A percentile compares a stretch with the other conserved stretches of the same genome.
Evolutionary conservation across 306 rosid genomes (phyloP).

Genomic region (Quillaja saponaria): DNA sequence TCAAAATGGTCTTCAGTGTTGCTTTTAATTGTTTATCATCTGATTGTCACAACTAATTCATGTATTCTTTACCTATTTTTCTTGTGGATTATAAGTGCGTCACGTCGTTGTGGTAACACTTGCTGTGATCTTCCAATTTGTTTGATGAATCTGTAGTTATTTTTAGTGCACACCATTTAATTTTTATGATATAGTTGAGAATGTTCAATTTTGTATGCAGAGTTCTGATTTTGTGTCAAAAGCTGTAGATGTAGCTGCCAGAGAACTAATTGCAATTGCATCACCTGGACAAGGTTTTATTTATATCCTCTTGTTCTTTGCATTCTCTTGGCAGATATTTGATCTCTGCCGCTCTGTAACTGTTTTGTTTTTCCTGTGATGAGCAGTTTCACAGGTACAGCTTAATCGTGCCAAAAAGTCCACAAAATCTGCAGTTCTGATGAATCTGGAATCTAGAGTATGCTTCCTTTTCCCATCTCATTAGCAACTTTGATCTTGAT

Average conservation of each 20-base stretch:
- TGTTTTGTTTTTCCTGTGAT: neutral
- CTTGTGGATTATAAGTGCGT: no score
- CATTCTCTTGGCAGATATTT: conserved; percentile 2
- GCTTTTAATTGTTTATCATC: neutral
- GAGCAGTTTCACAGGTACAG: conserved; percentile 70
- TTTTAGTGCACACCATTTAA: conserved; percentile 2
- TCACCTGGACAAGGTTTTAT: conserved; percentile 80
- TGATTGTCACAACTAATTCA: neutral
- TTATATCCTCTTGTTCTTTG: neutral
- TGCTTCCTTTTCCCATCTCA: conserved; percentile 22
- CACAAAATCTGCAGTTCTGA: conserved; percentile 89
- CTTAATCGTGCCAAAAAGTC: conserved; percentile 87
- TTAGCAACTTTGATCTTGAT: conserved; percentile 15
- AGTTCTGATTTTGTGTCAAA: conserved; percentile 61
- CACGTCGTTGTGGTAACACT: no score
- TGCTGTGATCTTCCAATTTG: no score
- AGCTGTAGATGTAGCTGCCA: conserved; percentile 76
- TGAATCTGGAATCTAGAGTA: conserved; percentile 98
- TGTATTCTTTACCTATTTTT: no score
- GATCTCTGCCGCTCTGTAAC: neutral
- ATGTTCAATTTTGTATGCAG: conserved; percentile 43
- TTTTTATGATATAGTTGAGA: conserved; percentile 24
- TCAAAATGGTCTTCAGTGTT: neutral
- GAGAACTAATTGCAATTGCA: conserved; percentile 74
- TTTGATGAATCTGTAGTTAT: conserved; percentile 6